These are phyloP conservation scores for Moesziomyces sp. DNA, from an alignment of 1,284 basidiomycete genomes.

Conservation along the genomic window DNA sequence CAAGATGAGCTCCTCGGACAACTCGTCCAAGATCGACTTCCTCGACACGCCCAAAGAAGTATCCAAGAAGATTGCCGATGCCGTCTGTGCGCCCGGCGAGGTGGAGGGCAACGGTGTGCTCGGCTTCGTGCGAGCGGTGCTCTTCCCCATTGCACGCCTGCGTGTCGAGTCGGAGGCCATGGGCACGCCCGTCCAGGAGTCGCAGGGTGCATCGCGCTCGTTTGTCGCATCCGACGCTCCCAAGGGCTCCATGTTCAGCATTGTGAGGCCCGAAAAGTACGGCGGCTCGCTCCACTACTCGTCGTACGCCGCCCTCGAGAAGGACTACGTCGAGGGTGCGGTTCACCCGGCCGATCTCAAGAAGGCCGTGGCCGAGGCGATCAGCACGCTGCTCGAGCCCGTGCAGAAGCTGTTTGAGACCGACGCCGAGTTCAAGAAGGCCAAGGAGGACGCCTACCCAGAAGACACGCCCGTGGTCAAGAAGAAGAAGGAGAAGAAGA, in stretches of 20 bases:
- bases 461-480: slow-evolving; percentile 49
- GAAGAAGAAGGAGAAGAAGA: slow-evolving; percentile 63
- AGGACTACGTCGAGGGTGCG: slow-evolving; percentile 80
- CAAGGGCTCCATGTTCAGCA: slow-evolving; percentile 82
- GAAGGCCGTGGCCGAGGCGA: slow-evolving; percentile 78
- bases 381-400: slow-evolving; percentile 82
- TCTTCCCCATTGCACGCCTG: slow-evolving; percentile 80
- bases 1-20: slow-evolving; percentile 99
- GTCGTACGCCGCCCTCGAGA: slow-evolving; percentile 76
- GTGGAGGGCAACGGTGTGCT: slow-evolving; percentile 89
- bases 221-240: slow-evolving; percentile 74
- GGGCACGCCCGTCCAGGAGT: slow-evolving; percentile 30
- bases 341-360: slow-evolving; percentile 94
- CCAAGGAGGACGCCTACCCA: slow-evolving; percentile 86
- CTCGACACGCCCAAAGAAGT: slow-evolving; percentile 86
- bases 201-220: slow-evolving; percentile 27
- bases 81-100: slow-evolving; percentile 90
- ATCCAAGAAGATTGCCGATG: slow-evolving; percentile 88
- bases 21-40: slow-evolving; percentile 97
- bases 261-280: slow-evolving; percentile 80
- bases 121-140: slow-evolving; percentile 85
- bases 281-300: slow-evolving; percentile 85
- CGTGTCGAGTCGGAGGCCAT: slow-evolving; percentile 45
- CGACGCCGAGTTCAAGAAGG: slow-evolving; percentile 82
- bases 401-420: slow-evolving; percentile 81